Conservation (phyloP, 768 basidiomycete species). For the Psilocybe cyanescens region DNA sequence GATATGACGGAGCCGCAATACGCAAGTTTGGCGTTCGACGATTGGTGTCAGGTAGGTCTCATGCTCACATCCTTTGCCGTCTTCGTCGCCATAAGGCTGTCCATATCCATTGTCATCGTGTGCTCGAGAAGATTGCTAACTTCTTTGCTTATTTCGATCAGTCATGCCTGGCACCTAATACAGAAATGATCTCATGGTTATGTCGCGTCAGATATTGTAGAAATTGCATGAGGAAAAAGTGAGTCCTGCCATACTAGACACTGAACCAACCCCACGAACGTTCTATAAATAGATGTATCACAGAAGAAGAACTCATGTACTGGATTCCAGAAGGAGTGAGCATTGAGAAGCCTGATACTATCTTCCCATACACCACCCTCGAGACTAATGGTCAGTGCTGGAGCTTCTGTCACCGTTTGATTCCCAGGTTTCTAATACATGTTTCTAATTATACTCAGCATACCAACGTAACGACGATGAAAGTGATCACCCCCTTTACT, state of each 20-base stretch:
- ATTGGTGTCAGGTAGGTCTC: slow-evolving; percentile 45
- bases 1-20: slow-evolving; percentile 51
- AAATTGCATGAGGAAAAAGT: slow-evolving; percentile 37
- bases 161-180: slow-evolving; percentile 35
- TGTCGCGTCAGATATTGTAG: slow-evolving; percentile 41
- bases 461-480: background rate
- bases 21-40: slow-evolving; percentile 46
- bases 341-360: slow-evolving; percentile 28
- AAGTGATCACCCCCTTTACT: slow-evolving; percentile 25
- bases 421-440: background rate
- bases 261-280: background rate
- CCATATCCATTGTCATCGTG: background rate
- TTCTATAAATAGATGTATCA: slow-evolving; percentile 30
- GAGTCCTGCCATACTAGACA: slow-evolving; percentile 8
- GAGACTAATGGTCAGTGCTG: slow-evolving; percentile 23
- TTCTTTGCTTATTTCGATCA: slow-evolving; percentile 15
- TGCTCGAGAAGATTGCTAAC: background rate
- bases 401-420: background rate
- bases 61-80: slow-evolving; percentile 1
- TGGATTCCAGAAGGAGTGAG: slow-evolving; percentile 27
- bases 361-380: slow-evolving; percentile 33
- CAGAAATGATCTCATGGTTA: slow-evolving; percentile 37
- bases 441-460: background rate
- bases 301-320: slow-evolving; percentile 29
- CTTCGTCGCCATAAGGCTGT: background rate